Evolutionary conservation across 139 green algal species (phyloP).

Genomic region (Deuterostichococcus epilithicus): DNA sequence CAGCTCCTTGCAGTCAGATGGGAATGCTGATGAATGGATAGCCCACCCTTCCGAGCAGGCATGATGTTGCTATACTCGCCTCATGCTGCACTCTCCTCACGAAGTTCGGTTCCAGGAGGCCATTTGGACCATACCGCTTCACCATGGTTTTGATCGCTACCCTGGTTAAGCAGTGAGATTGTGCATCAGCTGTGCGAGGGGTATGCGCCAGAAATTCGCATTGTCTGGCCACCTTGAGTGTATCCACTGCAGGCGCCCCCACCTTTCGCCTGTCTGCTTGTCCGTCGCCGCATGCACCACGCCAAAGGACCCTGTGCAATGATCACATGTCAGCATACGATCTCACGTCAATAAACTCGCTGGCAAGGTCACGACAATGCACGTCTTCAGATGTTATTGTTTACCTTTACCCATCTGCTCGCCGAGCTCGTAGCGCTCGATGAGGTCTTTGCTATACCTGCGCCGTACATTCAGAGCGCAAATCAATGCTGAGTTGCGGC

Average conservation of each 20-base stretch:
- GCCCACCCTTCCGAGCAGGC: too few species aligned
- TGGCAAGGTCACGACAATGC: too few species aligned
- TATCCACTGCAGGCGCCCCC: not conserved
- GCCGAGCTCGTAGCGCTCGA: conserved; percentile 25
- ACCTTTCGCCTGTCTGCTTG: conserved; percentile 23
- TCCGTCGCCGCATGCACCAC: conserved; percentile 18
- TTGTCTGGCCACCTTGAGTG: too few species aligned
- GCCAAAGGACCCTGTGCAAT: conserved; percentile 26
- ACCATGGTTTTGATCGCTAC: conserved; percentile 68
- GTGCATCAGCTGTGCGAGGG: not conserved
- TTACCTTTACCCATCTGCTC: conserved; percentile 34
- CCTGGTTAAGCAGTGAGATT: conserved; percentile 24
- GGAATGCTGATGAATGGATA: not conserved
- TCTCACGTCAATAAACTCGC: too few species aligned
- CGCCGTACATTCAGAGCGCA: too few species aligned
- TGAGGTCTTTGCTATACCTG: conserved; percentile 12
- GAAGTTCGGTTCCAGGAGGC: conserved; percentile 53
- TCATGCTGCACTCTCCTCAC: conserved; percentile 65
- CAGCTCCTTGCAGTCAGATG: conserved; percentile 27
- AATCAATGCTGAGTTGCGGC: not conserved
- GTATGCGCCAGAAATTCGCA: not conserved
- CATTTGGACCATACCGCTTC: conserved; percentile 45
- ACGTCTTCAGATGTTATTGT: too few species aligned
- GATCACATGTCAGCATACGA: not conserved
- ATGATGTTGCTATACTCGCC: conserved; percentile 22